Evolutionary conservation across 345 rosid species (phyloP).

Genomic region (Citrus medica): DNA sequence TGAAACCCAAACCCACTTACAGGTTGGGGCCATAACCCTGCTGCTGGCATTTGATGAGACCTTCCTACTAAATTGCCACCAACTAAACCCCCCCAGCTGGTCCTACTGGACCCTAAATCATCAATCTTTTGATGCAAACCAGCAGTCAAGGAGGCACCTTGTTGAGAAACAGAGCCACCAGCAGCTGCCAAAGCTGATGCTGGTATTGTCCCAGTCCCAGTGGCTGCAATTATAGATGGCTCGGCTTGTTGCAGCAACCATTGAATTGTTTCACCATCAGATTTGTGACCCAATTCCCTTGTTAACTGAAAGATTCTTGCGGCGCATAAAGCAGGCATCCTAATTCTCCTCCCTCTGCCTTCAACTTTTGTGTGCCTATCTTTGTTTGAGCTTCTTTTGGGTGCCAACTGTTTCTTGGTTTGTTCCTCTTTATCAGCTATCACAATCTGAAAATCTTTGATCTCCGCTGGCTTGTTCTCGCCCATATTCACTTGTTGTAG

Average conservation of each 20-base stretch:
- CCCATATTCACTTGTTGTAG: slow-evolving; percentile 29
- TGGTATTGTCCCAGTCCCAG: slow-evolving; percentile 93
- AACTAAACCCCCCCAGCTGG: slow-evolving; percentile 55
- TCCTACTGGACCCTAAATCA: slow-evolving; percentile 59
- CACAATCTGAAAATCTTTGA: slow-evolving; percentile 76
- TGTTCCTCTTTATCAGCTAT: slow-evolving; percentile 61
- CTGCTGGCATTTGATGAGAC: slow-evolving; percentile 57
- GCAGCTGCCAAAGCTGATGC: slow-evolving; percentile 82
- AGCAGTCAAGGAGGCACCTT: slow-evolving; percentile 52
- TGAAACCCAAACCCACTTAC: slow-evolving; percentile 66
- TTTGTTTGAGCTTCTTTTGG: slow-evolving; percentile 89
- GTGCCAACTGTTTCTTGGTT: slow-evolving; percentile 55
- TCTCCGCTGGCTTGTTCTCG: slow-evolving; percentile 52
- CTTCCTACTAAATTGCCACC: slow-evolving; percentile 60
- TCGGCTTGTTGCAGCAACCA: slow-evolving; percentile 96
- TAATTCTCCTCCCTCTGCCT: slow-evolving; percentile 87
- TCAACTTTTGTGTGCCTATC: slow-evolving; percentile 96
- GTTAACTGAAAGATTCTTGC: slow-evolving; percentile 96
- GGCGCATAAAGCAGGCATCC: slow-evolving; percentile 99
- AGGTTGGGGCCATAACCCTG: slow-evolving; percentile 71
- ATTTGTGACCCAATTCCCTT: slow-evolving; percentile 95
- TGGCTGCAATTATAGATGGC: slow-evolving; percentile 86
- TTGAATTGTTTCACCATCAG: slow-evolving; percentile 96
- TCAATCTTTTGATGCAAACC: slow-evolving; percentile 73
- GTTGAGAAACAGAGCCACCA: slow-evolving; percentile 61